Evolutionary conservation across 306 rosid species (phyloP), one percentile per base, ranked within the genome.

Genomic region (Benincasa hispida): DNA sequence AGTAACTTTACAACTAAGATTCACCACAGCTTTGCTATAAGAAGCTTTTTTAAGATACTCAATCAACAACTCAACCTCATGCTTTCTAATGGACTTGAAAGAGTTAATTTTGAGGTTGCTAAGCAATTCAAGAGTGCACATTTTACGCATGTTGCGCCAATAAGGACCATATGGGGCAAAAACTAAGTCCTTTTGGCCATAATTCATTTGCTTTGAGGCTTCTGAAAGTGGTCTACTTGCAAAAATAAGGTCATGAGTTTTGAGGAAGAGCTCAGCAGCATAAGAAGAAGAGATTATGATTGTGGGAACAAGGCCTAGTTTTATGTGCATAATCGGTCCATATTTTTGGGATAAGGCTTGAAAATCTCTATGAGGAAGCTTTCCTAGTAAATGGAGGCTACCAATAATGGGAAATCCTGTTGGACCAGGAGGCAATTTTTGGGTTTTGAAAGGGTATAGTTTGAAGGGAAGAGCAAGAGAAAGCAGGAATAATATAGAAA

Each of bases 81-180:
- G 83, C 56, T 75, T 83, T 84, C 96, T 90, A 83, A 74, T 83
- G 45, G 70, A 10, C 41, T 24, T 87, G 82, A 93, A 89, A 22
- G 89, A 79, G 14, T 61, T 84, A 21, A 85, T 81, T 42, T 85
- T 89, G 24, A 35, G 11, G 3, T 39, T 83, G 80, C 95, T 93
- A 0, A 93, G 85, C 15, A 91, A 59, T 56, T 93, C 87, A 6
- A 85, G 80, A 2, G 87, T 88, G 86, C 91, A 89, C 88, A 91
- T 85, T 78, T 89, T 89, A 0, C 96, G 86, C 51, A 84, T 70
- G 81, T 87, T 82, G 30, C 93, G 91, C 98, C 98, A 91, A 41
- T 92, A 90, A 21, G 90, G 27, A 10, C 96, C 93, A 11, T 89
- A 91, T 21, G 54, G 47, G 19, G 77, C 70, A 8, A 86, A 89